These are phyloP conservation scores for Globisporangium lucens DNA, from an alignment of 352 stramenopile genomes.

Conservation along the genomic window DNA sequence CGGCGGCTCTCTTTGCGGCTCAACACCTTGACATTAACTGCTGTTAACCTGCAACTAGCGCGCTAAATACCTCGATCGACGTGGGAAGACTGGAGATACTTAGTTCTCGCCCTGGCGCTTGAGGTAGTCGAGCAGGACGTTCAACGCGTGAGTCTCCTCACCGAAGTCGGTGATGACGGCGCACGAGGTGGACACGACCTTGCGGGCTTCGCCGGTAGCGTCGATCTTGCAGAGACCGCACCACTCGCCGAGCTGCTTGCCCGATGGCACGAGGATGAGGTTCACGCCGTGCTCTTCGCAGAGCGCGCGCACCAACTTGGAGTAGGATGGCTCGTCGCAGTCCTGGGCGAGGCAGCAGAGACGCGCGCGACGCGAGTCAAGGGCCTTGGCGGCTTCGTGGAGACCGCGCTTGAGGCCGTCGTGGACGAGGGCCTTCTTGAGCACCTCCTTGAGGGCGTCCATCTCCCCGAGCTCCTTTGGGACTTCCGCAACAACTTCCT, in stretches of 20 bases:
- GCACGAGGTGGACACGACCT: constrained; percentile 98
- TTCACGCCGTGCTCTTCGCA: constrained; percentile 93
- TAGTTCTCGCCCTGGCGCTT: constrained; percentile 94
- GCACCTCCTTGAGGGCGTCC: constrained; percentile 97
- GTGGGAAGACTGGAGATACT: constrained; percentile 20
- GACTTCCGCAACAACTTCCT: constrained; percentile 92
- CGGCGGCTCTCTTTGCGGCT: constrained; percentile 9
- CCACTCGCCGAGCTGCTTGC: constrained; percentile 99
- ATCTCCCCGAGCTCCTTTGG: constrained; percentile 95
- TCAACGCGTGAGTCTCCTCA: constrained; percentile 97
- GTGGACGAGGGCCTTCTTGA: constrained; percentile 99
- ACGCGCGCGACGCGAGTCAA: constrained; percentile 96
- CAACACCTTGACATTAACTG: constrained; percentile 9
- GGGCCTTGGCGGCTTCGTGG: constrained; percentile 98
- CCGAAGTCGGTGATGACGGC: constrained; percentile 99
- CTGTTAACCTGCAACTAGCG: constrained; percentile 14
- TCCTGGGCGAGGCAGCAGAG: constrained; percentile 99
- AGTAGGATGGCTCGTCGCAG: constrained; percentile 99
- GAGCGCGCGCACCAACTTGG: constrained; percentile 97
- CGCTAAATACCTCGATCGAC: constrained; percentile 23
- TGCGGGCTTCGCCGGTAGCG: constrained; percentile 95
- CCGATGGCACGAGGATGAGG: constrained; percentile 91
- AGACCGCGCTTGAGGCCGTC: constrained; percentile 98
- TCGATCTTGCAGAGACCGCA: constrained; percentile 99
- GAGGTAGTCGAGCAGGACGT: constrained; percentile 98